phyloP scores from a whole-genome alignment of 768 basidiomycete genomes.

The Leucocoprinus leucothites region DNA sequence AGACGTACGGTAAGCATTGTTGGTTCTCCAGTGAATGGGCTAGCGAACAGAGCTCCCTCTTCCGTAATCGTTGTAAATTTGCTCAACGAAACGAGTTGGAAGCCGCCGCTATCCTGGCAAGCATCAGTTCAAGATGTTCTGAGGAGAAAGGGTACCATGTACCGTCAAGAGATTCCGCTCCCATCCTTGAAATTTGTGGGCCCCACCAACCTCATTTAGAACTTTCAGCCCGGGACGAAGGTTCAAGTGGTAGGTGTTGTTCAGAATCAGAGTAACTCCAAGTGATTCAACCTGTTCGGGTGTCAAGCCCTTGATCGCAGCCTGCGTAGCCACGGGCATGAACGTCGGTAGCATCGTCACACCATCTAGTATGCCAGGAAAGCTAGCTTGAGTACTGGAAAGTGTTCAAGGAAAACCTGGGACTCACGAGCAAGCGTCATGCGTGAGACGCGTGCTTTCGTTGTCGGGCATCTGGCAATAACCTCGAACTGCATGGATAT shows the following conservation, averaged over 20 bases:
- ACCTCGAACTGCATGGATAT: conserved; percentile 77
- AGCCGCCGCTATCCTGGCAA: conserved; percentile 81
- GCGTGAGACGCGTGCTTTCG: conserved; percentile 77
- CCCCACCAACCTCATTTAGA: conserved; percentile 72
- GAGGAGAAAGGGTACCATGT: conserved; percentile 18
- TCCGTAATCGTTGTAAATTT: conserved; percentile 87
- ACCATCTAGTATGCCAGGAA: conserved; percentile 54
- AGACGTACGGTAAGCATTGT: conserved; percentile 79
- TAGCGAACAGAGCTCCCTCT: conserved; percentile 81
- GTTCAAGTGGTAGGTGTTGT: conserved; percentile 89
- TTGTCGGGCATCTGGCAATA: conserved; percentile 77
- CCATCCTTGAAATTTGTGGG: conserved; percentile 93
- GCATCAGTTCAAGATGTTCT: neutral
- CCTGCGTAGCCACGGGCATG: conserved; percentile 93
- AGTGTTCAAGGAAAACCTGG: neutral
- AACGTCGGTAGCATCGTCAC: conserved; percentile 84
- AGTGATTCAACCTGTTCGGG: conserved; percentile 79
- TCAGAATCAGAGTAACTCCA: conserved; percentile 80
- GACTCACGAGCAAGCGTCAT: conserved; percentile 79
- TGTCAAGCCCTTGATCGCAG: conserved; percentile 89
- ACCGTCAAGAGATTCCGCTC: conserved; percentile 81
- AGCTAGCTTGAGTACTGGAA: neutral
- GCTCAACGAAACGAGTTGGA: conserved; percentile 81
- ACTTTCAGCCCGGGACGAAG: conserved; percentile 80
- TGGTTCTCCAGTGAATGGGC: conserved; percentile 83